Percentiles rank a stretch among this genome's conserved stretches.
Evolutionary conservation across 257 asterid genomes (phyloP).

Genomic region (Galeopsis tetrahit): DNA sequence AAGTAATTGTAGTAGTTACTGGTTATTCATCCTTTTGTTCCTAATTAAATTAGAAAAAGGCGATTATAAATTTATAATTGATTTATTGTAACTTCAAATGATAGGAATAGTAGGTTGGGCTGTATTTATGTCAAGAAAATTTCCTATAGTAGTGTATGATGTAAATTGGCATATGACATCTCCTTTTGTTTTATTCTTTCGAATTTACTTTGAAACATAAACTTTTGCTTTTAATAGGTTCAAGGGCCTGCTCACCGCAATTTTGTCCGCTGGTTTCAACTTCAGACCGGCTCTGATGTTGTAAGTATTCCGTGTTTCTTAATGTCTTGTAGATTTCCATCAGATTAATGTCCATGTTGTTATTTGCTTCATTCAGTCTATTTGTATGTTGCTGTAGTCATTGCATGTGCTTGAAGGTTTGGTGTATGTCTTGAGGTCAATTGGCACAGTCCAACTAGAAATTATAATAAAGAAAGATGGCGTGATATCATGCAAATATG

Average conservation of each 20-base stretch:
- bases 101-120: not conserved
- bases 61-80: conserved; percentile 15
- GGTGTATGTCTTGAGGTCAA: conserved; percentile 10
- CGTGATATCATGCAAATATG: not conserved
- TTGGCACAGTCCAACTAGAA: not conserved
- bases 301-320: conserved; percentile 36
- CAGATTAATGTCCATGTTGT: not conserved
- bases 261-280: conserved; percentile 91
- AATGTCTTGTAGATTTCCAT: not conserved
- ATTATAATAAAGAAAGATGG: not conserved
- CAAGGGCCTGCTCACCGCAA: conserved; percentile 59
- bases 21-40: not conserved
- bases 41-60: not conserved
- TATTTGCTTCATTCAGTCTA: conserved; percentile 1
- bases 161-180: not conserved
- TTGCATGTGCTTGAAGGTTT: conserved; percentile 4
- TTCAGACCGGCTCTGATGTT: conserved; percentile 75
- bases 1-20: conserved; percentile 13
- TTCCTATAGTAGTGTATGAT: not conserved
- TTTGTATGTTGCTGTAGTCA: not conserved
- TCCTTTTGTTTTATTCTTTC: not conserved
- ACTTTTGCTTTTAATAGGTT: conserved; percentile 40
- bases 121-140: not conserved
- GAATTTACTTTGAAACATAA: not conserved
- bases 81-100: not conserved